These are phyloP conservation scores for Diversispora eburnea DNA, from an alignment of 192 early-diverging fungal genomes.

Conservation along the genomic window DNA sequence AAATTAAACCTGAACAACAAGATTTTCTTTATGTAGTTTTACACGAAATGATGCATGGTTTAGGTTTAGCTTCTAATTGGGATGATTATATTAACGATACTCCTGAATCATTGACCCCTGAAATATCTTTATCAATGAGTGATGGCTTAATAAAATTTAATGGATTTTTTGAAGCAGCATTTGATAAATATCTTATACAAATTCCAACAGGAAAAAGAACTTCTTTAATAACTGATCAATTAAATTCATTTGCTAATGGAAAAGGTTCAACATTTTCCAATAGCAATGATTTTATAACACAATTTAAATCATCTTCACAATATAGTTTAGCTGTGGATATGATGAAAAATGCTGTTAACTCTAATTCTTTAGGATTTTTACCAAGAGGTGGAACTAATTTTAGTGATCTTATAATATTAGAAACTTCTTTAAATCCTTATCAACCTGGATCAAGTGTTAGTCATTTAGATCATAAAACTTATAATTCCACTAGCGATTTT, in stretches of 20 bases:
- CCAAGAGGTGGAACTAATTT: neutral
- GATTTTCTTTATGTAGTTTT: conserved; percentile 39
- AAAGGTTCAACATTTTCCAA: neutral
- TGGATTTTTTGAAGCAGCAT: conserved; percentile 32
- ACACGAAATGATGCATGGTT: conserved; percentile 43
- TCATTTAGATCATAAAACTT: conserved; percentile 35
- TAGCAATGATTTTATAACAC: neutral
- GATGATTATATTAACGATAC: conserved; percentile 21
- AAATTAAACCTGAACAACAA: conserved; percentile 28
- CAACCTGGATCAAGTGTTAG: conserved; percentile 31
- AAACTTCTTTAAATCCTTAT: conserved; percentile 39
- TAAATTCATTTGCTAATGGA: neutral
- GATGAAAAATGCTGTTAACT: neutral
- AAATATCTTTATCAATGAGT: neutral
- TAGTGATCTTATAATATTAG: conserved; percentile 20
- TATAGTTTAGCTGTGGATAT: neutral
- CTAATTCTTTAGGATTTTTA: conserved; percentile 8
- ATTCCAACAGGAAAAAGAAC: neutral
- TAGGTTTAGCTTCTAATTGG: conserved; percentile 42
- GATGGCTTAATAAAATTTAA: neutral
- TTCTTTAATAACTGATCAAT: neutral
- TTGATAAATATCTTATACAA: conserved; percentile 35
- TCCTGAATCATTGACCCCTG: neutral
- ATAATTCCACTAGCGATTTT: conserved; percentile 31
- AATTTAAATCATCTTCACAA: conserved; percentile 14